Conservation (phyloP, 1,284 basidiomycete genomes). For the Ceratobasidium sp. region DNA sequence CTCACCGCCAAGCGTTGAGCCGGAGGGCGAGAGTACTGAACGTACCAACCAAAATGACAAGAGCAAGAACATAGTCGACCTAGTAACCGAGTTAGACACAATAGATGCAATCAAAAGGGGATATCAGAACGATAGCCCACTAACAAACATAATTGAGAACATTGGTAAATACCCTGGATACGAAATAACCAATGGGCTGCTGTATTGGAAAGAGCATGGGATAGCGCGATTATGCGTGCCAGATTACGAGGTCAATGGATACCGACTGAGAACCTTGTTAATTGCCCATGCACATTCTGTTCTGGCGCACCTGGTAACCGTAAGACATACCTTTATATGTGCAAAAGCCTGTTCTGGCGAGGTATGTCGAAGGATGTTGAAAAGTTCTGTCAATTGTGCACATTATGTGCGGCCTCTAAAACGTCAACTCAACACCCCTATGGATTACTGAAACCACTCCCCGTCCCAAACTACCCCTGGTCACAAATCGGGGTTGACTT, state of each 20-base stretch:
- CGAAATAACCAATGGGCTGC: no score
- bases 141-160: no score
- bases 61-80: background rate
- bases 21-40: slow-evolving; percentile 3
- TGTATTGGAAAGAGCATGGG: no score
- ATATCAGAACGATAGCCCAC: no score
- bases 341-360: slow-evolving; percentile 56
- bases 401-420: slow-evolving; percentile 48
- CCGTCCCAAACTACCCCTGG: slow-evolving; percentile 45
- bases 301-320: slow-evolving; percentile 51
- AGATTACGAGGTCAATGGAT: background rate
- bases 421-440: slow-evolving; percentile 27
- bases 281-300: slow-evolving; percentile 38
- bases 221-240: no score
- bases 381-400: slow-evolving; percentile 47
- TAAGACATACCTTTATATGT: slow-evolving; percentile 53
- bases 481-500: slow-evolving; percentile 55
- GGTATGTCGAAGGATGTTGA: slow-evolving; percentile 22
- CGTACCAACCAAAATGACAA: no score
- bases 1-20: slow-evolving; percentile 12
- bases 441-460: slow-evolving; percentile 44
- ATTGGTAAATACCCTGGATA: no score
- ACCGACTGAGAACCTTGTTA: background rate
- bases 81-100: background rate
- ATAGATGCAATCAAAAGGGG: background rate